These are phyloP conservation scores for Aureobasidium subglaciale DNA, from an alignment of 2,329 filamentous ascomycete genomes.

Conservation along the genomic window DNA sequence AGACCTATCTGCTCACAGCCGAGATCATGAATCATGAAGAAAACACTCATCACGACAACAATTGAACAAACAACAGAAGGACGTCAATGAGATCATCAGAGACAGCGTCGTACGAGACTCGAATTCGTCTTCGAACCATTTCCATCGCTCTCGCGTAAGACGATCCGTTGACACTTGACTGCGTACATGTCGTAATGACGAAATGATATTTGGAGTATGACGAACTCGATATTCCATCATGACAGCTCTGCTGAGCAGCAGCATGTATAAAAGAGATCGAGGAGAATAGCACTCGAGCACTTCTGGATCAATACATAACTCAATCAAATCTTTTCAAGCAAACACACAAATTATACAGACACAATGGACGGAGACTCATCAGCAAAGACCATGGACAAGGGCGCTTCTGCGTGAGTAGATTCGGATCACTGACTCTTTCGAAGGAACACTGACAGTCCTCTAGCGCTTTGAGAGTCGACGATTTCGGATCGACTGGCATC, in stretches of 20 bases:
- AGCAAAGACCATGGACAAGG: slow-evolving; percentile 22
- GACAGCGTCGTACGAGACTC: neutral
- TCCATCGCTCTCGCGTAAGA: neutral
- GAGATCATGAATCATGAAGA: slow-evolving; percentile 1
- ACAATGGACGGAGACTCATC: slow-evolving; percentile 24
- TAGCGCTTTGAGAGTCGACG: slow-evolving; percentile 18
- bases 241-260: neutral
- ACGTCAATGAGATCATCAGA: neutral
- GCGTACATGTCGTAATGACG: slow-evolving; percentile 15
- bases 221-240: slow-evolving; percentile 6
- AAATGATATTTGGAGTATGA: slow-evolving; percentile 14
- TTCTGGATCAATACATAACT: neutral
- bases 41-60: neutral
- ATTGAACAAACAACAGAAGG: neutral
- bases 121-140: neutral
- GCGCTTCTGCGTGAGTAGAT: slow-evolving; percentile 22
- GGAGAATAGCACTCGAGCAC: neutral
- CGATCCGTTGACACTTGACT: slow-evolving; percentile 4
- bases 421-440: no score
- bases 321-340: neutral
- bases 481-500: slow-evolving; percentile 20
- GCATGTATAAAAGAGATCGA: neutral
- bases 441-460: no score
- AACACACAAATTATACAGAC: slow-evolving; percentile 6
- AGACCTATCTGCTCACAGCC: no score